These are phyloP conservation scores for Nakaseomyces delphensis DNA, from an alignment of 1,139 yeast species.

Conservation along the genomic window DNA sequence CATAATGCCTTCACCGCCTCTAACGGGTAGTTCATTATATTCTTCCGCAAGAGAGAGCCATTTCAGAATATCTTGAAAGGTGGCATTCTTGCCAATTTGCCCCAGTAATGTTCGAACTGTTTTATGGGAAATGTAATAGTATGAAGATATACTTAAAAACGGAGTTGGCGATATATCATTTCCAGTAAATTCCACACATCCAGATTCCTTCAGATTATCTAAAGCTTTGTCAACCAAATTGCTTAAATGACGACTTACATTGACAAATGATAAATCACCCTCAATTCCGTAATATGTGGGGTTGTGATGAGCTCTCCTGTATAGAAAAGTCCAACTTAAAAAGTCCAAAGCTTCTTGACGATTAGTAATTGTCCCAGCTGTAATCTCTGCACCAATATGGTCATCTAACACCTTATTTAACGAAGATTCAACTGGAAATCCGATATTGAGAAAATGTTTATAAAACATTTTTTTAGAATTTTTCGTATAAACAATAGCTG, in stretches of 20 bases:
- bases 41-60: conserved; percentile 76
- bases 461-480: conserved; percentile 87
- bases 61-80: conserved; percentile 61
- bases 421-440: conserved; percentile 96
- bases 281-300: conserved; percentile 85
- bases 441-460: conserved; percentile 87
- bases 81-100: conserved; percentile 42
- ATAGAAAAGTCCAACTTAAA: conserved; percentile 89
- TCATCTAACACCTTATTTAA: conserved; percentile 86
- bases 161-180: conserved; percentile 57
- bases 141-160: conserved; percentile 76
- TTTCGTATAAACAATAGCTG: conserved; percentile 87
- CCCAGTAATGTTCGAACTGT: conserved; percentile 65
- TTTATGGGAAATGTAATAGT: conserved; percentile 86
- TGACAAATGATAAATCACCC: conserved; percentile 57
- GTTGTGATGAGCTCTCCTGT: conserved; percentile 87
- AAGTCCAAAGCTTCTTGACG: conserved; percentile 90
- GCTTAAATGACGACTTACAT: conserved; percentile 64
- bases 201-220: conserved; percentile 58
- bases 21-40: conserved; percentile 84
- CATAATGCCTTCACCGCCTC: conserved; percentile 91
- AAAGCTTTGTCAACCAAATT: conserved; percentile 64
- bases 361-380: conserved; percentile 73
- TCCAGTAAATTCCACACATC: conserved; percentile 53
- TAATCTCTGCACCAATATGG: conserved; percentile 93